Conservation (phyloP, 2,329 filamentous ascomycete species). For the Penicillium sp. region DNA sequence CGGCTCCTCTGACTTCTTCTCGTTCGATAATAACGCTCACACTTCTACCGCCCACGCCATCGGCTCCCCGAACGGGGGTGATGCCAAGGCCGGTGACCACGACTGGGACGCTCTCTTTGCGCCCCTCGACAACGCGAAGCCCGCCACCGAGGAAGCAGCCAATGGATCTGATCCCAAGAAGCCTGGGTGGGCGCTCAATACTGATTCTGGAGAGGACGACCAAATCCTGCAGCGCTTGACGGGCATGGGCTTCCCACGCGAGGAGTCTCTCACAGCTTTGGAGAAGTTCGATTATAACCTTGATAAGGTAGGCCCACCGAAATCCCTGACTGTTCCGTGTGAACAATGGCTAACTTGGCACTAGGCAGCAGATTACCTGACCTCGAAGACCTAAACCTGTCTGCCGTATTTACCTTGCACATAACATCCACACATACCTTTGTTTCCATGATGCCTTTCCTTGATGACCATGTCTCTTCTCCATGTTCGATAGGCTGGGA, state of each 20-base stretch:
- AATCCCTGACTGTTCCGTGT: background rate
- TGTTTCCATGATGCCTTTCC: constrained; percentile 22
- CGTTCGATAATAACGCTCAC: constrained; percentile 37
- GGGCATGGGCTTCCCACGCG: constrained; percentile 81
- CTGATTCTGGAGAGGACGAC: constrained; percentile 82
- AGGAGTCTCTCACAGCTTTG: constrained; percentile 75
- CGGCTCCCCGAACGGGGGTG: constrained; percentile 44
- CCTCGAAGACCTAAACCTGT: constrained; percentile 43
- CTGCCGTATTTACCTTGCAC: constrained; percentile 21
- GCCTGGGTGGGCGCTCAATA: constrained; percentile 71
- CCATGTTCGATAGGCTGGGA: constrained; percentile 10
- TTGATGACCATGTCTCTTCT: constrained; percentile 20
- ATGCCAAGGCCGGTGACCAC: constrained; percentile 56
- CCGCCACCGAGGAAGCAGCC: constrained; percentile 22
- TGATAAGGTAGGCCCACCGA: constrained; percentile 72
- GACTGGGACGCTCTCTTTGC: constrained; percentile 98
- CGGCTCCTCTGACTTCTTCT: constrained; percentile 44
- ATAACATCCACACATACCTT: constrained; percentile 27
- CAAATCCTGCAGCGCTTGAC: constrained; percentile 88
- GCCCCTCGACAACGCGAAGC: constrained; percentile 63
- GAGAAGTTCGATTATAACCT: constrained; percentile 97
- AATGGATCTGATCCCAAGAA: constrained; percentile 30
- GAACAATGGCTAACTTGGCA: constrained; percentile 6
- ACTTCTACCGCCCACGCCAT: constrained; percentile 44
- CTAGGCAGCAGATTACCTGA: constrained; percentile 46